Percentiles rank a stretch among this genome's conserved stretches.
These are phyloP conservation scores for Hypericum perforatum DNA, from an alignment of 345 rosid genomes.

Conservation along the genomic window DNA sequence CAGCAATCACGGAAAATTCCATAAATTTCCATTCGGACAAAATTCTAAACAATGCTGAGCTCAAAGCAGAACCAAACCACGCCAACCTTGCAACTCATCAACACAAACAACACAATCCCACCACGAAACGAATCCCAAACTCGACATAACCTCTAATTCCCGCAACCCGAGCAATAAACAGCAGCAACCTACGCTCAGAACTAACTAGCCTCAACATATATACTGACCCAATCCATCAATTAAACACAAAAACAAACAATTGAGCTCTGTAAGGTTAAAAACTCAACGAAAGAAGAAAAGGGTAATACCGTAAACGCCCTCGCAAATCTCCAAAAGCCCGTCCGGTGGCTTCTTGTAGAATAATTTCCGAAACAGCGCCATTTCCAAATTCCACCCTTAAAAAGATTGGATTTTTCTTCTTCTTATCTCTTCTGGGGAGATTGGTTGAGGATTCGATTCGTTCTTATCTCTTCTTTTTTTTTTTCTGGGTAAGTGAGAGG, in stretches of 20 bases:
- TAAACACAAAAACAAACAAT: background rate
- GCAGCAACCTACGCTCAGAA: no score
- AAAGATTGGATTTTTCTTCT: background rate
- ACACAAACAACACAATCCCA: no score
- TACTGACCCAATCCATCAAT: no score
- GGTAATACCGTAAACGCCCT: conserved; percentile 64
- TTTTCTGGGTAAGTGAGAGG: background rate
- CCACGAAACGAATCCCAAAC: no score
- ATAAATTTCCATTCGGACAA: no score
- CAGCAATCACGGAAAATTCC: no score
- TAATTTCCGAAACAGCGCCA: conserved; percentile 81
- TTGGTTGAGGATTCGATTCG: background rate
- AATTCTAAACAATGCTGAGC: no score
- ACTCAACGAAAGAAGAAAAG: background rate
- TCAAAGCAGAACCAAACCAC: no score
- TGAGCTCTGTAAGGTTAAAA: background rate
- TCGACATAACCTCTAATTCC: no score
- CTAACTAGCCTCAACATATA: no score
- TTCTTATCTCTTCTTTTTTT: background rate
- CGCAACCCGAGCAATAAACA: no score
- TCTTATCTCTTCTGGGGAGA: background rate
- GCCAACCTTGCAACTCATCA: no score
- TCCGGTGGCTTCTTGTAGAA: conserved; percentile 86
- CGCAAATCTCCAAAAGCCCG: conserved; percentile 87
- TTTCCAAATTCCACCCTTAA: conserved; percentile 14